Base-by-base conservation (phyloP, 768 basidiomycete species). In the Collybia mongolica region DNA sequence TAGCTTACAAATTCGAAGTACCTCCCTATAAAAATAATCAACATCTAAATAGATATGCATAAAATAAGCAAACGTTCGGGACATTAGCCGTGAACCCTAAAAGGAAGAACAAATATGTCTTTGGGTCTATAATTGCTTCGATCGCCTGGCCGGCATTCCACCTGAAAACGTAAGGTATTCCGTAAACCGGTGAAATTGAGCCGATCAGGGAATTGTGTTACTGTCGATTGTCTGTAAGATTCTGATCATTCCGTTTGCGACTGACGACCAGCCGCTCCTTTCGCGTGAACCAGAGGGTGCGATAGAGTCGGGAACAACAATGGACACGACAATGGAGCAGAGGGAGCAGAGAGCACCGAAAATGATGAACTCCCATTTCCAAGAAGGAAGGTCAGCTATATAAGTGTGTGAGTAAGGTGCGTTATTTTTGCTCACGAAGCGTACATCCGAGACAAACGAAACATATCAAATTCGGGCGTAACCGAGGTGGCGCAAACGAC, bases 291-390 rank as follows among this genome's bases (percentile, higher is more conserved):
- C 66, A 69, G 29, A 55, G 59, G 1, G 68, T 63, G 39, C 53
- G 54, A 46, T 63, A 60, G 67, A 66, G 51, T 71, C 70, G 12
- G 71, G 65, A 22, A 72, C 57, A 49, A 66, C 61, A 42, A 70
- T 53, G 38, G 51, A 60, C 42, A 71, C 51, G 26, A 65, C 44
- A 26, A 68, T 54, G 8, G 60, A 58, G 65, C 67, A 69, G 2
- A 54, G 44, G 24, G 56, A 56, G 51, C 67, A 69, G 26, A 70
- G 52, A 11, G 62, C 62, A n/a, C 69, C 69, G 36, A 71, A 57
- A 46, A 72, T 62, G 50, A 53, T 39, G 44, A 57, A 29, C 52
- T 49, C 53, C 56, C 46, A 24, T 40, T 40, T 32, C 32, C 32
- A 32, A 12, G 32, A 40, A 7, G 23, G 39, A 24, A 20, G 19